Evolutionary conservation across 352 stramenopile genomes (phyloP).

Genomic region (Blastocystis sp.): DNA sequence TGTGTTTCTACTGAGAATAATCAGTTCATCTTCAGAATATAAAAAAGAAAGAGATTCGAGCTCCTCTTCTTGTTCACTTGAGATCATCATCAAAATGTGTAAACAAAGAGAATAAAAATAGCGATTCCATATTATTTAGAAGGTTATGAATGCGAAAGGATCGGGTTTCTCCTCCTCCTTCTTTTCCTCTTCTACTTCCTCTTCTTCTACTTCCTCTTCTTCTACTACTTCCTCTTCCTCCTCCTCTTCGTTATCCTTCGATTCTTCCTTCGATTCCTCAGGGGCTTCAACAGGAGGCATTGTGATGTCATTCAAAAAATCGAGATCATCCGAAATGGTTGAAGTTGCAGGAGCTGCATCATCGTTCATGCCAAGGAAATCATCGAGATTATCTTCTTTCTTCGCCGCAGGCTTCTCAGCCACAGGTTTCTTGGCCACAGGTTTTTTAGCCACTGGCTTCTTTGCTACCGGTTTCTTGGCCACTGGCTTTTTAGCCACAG

Average conservation of each 20-base stretch:
- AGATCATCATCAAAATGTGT: not conserved
- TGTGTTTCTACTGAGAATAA: not conserved
- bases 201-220: not conserved
- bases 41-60: slow-evolving; percentile 2
- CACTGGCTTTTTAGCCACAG: not conserved
- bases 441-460: not conserved
- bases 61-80: slow-evolving; percentile 26
- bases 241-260: not conserved
- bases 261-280: not conserved
- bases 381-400: slow-evolving; percentile 6
- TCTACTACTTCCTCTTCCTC: not conserved
- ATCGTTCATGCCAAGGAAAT: slow-evolving; percentile 41
- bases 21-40: slow-evolving; percentile 19
- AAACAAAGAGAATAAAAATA: not conserved
- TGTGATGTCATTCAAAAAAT: slow-evolving; percentile 33
- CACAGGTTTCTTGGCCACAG: not conserved
- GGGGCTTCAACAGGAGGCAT: not conserved
- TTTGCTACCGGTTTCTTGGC: slow-evolving; percentile 15
- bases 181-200: not conserved
- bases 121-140: slow-evolving; percentile 25
- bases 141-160: slow-evolving; percentile 26
- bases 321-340: not conserved
- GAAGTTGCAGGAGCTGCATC: not conserved
- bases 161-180: not conserved
- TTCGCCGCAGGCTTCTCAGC: not conserved